Conservation (phyloP, 2,329 filamentous ascomycete genomes). For the Scytalidium lignicola region DNA sequence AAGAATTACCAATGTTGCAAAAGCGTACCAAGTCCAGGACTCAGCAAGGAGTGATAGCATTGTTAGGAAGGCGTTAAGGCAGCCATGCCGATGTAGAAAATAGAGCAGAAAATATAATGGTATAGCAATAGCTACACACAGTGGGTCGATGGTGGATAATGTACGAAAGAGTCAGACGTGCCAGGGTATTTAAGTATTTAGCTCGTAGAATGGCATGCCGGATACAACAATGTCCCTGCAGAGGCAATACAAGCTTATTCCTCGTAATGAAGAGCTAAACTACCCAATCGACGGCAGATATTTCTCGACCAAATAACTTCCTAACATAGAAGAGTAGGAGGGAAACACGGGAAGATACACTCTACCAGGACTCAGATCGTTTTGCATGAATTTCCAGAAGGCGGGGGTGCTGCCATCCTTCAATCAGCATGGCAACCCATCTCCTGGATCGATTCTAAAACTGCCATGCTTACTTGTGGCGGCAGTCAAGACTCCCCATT, state of each 20-base stretch:
- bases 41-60: conserved; percentile 24
- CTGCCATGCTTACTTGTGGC: background rate
- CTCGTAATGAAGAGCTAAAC: background rate
- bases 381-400: background rate
- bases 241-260: background rate
- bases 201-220: background rate
- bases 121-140: background rate
- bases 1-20: conserved; percentile 34
- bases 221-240: background rate
- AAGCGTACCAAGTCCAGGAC: conserved; percentile 40
- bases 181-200: background rate
- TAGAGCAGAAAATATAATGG: background rate
- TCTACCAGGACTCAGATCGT: background rate
- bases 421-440: background rate
- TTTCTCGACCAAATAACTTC: background rate
- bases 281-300: background rate
- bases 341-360: too few species aligned
- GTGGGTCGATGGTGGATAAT: background rate
- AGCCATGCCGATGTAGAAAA: background rate
- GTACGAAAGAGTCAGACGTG: background rate
- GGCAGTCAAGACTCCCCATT: background rate
- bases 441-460: background rate
- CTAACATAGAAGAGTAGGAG: background rate
- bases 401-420: background rate
- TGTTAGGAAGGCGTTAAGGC: background rate